A percentile compares a stretch with the other conserved stretches of the same genome.
These are phyloP conservation scores for Fraxinus dipetala DNA, from an alignment of 305 asterid genomes.

Conservation along the genomic window DNA sequence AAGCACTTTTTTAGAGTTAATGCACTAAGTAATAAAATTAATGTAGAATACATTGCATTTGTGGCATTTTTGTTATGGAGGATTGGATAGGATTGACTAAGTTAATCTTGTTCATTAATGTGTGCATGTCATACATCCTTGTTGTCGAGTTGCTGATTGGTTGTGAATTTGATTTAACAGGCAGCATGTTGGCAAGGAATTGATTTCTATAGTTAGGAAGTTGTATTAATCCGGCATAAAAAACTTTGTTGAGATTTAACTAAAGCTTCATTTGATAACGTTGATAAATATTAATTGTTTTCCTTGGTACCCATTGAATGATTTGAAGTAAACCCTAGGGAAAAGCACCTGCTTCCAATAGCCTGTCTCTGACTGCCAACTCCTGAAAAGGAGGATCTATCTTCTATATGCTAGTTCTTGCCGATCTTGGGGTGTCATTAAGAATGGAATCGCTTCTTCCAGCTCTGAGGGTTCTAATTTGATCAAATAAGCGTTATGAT, in stretches of 20 bases:
- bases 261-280: not conserved
- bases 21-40: not conserved
- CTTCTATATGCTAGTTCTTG: too few relatives aligned
- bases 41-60: not conserved
- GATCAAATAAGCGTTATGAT: not conserved
- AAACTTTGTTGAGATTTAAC: not conserved
- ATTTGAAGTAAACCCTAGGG: too few relatives aligned
- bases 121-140: not conserved
- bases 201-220: not conserved
- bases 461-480: not conserved
- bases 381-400: too few relatives aligned
- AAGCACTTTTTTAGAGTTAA: not conserved
- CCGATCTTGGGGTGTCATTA: too few relatives aligned
- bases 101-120: not conserved
- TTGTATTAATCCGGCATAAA: not conserved
- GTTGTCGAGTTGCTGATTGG: not conserved
- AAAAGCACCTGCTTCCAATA: too few relatives aligned
- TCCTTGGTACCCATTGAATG: not conserved
- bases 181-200: not conserved
- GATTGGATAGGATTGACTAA: not conserved
- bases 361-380: too few relatives aligned
- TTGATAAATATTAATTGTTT: not conserved
- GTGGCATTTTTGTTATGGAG: not conserved
- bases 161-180: not conserved
- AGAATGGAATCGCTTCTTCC: too few relatives aligned